These are phyloP conservation scores for Penicillium sp. DNA, from an alignment of 2,329 filamentous ascomycete species.

Conservation along the genomic window DNA sequence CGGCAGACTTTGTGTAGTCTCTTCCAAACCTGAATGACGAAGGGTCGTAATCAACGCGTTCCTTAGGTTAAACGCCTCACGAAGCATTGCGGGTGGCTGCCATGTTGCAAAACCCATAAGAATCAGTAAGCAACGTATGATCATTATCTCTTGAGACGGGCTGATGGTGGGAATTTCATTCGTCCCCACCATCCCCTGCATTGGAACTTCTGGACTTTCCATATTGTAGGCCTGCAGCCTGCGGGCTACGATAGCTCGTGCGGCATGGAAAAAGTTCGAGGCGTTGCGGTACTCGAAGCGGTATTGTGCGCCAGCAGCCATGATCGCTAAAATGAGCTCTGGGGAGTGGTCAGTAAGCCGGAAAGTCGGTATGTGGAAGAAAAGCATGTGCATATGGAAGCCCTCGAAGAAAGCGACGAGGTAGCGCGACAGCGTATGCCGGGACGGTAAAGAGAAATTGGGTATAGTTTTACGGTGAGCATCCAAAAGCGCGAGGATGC, in stretches of 20 bases:
- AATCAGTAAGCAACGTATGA: conserved; percentile 19
- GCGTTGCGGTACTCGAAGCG: conserved; percentile 46
- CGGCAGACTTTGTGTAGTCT: background rate
- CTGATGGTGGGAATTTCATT: conserved; percentile 26
- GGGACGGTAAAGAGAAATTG: too few relatives aligned
- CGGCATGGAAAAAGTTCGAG: conserved; percentile 52
- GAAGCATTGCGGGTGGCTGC: conserved; percentile 27
- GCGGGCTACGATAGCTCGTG: conserved; percentile 56
- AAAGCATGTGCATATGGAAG: too few relatives aligned
- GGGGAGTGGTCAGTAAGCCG: conserved; percentile 47
- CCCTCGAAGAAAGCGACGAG: too few relatives aligned
- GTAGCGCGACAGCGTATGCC: too few relatives aligned
- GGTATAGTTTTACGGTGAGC: too few relatives aligned
- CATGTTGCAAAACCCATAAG: conserved; percentile 34
- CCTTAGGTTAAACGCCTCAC: conserved; percentile 31
- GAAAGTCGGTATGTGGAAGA: too few relatives aligned
- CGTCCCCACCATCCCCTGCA: too few relatives aligned
- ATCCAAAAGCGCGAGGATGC: too few relatives aligned
- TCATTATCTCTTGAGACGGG: conserved; percentile 9
- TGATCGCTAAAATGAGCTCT: conserved; percentile 67
- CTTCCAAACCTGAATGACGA: conserved; percentile 25
- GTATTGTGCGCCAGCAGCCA: conserved; percentile 58
- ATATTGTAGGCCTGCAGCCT: too few relatives aligned
- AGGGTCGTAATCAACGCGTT: conserved; percentile 28
- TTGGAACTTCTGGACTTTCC: conserved; percentile 58